Conservation (phyloP, 2,329 filamentous ascomycete genomes). For the Corinectria fuckeliana region DNA sequence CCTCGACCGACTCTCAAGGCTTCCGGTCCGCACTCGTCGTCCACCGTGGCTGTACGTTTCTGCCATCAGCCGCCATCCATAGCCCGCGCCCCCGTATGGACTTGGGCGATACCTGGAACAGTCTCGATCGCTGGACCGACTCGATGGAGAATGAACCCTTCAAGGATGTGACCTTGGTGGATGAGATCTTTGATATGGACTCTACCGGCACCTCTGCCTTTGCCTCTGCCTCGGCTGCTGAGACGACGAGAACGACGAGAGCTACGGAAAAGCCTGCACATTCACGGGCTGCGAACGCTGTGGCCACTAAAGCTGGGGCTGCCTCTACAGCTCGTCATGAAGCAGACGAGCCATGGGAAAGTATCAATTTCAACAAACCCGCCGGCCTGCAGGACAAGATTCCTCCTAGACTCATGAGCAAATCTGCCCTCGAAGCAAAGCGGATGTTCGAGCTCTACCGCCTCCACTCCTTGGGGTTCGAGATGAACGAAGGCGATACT, state of each 20-base stretch:
- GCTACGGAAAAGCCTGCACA: too few relatives aligned
- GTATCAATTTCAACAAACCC: conserved; percentile 29
- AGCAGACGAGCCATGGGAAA: too few relatives aligned
- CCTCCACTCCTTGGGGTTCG: conserved; percentile 36
- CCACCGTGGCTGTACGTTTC: background rate
- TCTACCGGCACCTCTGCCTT: background rate
- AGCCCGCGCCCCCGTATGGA: conserved; percentile 9
- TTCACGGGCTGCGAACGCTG: too few relatives aligned
- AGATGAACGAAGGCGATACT: conserved; percentile 49
- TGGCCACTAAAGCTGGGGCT: too few relatives aligned
- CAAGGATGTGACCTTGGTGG: background rate
- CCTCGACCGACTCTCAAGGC: too few relatives aligned
- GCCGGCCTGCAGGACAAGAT: background rate
- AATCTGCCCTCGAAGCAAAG: conserved; percentile 24
- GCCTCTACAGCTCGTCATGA: too few relatives aligned
- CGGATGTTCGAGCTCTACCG: conserved; percentile 38
- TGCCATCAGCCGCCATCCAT: background rate
- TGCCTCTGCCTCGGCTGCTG: background rate
- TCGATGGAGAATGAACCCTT: background rate
- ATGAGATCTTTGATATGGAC: background rate
- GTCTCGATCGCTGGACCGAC: background rate
- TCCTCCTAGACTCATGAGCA: conserved; percentile 17
- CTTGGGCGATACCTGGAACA: conserved; percentile 3
- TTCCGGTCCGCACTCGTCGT: too few relatives aligned
- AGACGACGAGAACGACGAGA: background rate